Percentiles rank a stretch among this genome's conserved stretches.
Conservation (phyloP, 2,329 filamentous ascomycete genomes). For the Xylaria sp. region DNA sequence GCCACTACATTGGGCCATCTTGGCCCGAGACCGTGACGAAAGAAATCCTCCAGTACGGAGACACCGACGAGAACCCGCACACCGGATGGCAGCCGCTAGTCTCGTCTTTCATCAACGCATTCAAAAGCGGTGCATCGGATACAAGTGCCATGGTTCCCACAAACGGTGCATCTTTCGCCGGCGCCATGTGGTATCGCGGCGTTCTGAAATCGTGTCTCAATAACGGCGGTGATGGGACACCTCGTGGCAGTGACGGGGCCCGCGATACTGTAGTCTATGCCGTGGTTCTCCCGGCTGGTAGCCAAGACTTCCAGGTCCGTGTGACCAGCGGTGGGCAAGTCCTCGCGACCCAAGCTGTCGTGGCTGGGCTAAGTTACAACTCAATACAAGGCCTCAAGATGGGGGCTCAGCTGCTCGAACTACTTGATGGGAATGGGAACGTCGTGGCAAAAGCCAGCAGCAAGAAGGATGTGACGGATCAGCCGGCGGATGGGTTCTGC, state of each 20-base stretch:
- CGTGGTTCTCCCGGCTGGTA: slow-evolving; percentile 32
- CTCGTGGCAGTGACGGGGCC: slow-evolving; percentile 34
- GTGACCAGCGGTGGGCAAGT: slow-evolving; percentile 36
- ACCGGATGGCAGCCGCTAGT: slow-evolving; percentile 44
- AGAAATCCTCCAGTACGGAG: slow-evolving; percentile 41
- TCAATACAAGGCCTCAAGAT: slow-evolving; percentile 32
- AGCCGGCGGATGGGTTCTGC: slow-evolving; percentile 36
- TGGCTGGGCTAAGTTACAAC: slow-evolving; percentile 37
- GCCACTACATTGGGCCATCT: slow-evolving; percentile 45
- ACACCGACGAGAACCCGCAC: slow-evolving; percentile 38
- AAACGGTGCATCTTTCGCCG: slow-evolving; percentile 32
- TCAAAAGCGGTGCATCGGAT: slow-evolving; percentile 35
- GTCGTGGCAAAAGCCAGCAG: slow-evolving; percentile 33
- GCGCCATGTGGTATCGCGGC: slow-evolving; percentile 43
- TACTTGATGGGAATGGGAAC: slow-evolving; percentile 32
- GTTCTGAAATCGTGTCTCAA: slow-evolving; percentile 24
- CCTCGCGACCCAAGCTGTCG: slow-evolving; percentile 29
- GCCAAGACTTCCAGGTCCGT: slow-evolving; percentile 26
- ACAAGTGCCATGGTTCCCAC: slow-evolving; percentile 33
- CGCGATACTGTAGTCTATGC: slow-evolving; percentile 40
- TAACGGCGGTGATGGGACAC: slow-evolving; percentile 31
- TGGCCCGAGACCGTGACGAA: slow-evolving; percentile 40
- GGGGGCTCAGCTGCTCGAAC: slow-evolving; percentile 40
- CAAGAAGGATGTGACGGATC: slow-evolving; percentile 34
- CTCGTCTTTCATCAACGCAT: slow-evolving; percentile 44